These are phyloP conservation scores for Pseudogymnoascus sp. DNA, from an alignment of 2,329 filamentous ascomycete species.

Conservation along the genomic window DNA sequence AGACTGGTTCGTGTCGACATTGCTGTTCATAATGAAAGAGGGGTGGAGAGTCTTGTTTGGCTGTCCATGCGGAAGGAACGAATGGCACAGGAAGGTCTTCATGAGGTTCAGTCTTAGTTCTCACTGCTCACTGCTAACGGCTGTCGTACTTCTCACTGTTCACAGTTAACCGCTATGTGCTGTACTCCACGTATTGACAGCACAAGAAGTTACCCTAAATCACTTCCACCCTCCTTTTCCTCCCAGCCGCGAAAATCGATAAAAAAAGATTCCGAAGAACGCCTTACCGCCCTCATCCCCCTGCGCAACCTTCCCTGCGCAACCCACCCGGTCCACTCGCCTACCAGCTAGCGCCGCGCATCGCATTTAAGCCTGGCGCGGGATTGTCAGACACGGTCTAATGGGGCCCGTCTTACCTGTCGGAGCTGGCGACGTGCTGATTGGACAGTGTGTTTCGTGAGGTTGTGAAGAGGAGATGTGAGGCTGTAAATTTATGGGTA, in stretches of 20 bases:
- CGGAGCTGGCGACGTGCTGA: not conserved
- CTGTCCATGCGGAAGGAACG: not conserved
- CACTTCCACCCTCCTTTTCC: not conserved
- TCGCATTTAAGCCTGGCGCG: not conserved
- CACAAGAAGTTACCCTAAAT: not conserved
- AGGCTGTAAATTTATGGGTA: not conserved
- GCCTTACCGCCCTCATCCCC: not conserved
- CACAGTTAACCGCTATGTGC: no score
- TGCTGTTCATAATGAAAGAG: not conserved
- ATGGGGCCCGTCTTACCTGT: not conserved
- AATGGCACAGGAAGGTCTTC: not conserved
- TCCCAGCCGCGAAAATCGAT: not conserved
- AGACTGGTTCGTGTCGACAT: not conserved
- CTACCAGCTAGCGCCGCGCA: not conserved
- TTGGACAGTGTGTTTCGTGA: not conserved
- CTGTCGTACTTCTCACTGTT: not conserved
- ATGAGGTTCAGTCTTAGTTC: not conserved
- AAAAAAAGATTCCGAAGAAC: slow-evolving; percentile 1
- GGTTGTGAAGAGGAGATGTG: not conserved
- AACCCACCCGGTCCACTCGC: not conserved
- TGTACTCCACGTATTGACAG: not conserved
- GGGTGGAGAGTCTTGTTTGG: not conserved
- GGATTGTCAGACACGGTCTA: slow-evolving; percentile 10
- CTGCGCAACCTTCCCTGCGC: not conserved
- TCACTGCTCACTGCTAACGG: no score